Evolutionary conservation across 2,329 filamentous ascomycete species (phyloP).

Genomic region (Botrytis squamosa): DNA sequence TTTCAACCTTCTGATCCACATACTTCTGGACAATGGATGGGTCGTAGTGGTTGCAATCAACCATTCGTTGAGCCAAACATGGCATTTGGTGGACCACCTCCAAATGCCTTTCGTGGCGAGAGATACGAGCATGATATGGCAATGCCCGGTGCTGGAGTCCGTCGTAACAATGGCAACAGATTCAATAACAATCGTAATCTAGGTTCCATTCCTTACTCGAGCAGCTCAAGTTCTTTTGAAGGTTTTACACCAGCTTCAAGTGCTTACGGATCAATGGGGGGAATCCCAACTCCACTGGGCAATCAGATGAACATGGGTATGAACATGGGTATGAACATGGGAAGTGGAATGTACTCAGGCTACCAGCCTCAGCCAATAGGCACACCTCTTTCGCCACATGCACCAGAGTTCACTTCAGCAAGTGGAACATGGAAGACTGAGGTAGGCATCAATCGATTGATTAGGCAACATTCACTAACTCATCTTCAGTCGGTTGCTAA

Average conservation of each 20-base stretch:
- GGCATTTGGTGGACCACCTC: constrained; percentile 31
- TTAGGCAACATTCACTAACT: constrained; percentile 31
- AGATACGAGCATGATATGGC: constrained; percentile 37
- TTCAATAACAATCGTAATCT: constrained; percentile 36
- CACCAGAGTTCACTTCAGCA: constrained; percentile 68
- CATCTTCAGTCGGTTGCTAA: constrained; percentile 46
- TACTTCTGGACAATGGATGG: constrained; percentile 49
- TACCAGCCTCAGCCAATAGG: constrained; percentile 56
- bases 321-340: constrained; percentile 28
- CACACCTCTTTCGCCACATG: constrained; percentile 69
- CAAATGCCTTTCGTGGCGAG: constrained; percentile 35
- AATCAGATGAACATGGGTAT: constrained; percentile 30
- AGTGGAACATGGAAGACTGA: constrained; percentile 40
- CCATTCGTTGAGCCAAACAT: constrained; percentile 36
- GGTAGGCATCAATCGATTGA: constrained; percentile 34
- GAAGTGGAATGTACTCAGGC: constrained; percentile 39
- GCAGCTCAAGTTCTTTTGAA: constrained; percentile 40
- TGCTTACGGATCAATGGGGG: constrained; percentile 35
- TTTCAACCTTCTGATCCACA: constrained; percentile 39
- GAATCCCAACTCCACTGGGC: constrained; percentile 28
- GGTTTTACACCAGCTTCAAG: constrained; percentile 36
- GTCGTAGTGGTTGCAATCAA: constrained; percentile 39
- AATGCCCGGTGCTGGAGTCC: constrained; percentile 32
- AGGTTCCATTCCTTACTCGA: constrained; percentile 35
- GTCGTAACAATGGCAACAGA: constrained; percentile 34